Evolutionary conservation across 1,139 yeast species (phyloP), one percentile per base, ranked within the genome.

Genomic region (Yamadazyma triangularis): DNA sequence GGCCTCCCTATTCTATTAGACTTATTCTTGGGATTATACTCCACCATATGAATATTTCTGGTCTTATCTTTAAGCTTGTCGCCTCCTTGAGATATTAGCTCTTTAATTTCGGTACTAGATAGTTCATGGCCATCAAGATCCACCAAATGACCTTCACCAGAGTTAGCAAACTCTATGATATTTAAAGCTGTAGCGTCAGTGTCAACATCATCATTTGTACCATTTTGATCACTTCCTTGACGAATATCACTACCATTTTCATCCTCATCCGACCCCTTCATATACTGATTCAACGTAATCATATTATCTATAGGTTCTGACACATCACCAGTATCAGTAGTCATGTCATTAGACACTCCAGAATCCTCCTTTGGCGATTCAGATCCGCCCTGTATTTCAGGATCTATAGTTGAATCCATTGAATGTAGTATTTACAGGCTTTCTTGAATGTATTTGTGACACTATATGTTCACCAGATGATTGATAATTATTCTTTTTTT

Each of bases 271-370:
- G 21, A 22, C 13, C 23, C 33, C 11, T 41, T 31, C 25, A 72
- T 53, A 43, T 79, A 87, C 27, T 77, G 78, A 48, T 81, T 63
- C 48, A 86, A 86, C 2, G 71, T 71, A 20, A 36, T 30, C 20
- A 29, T 38, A 8, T 33, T 24, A 29, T 40, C 39, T 3, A 36
- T 22, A 14, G 31, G 24, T n/a, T n/a, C n/a, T n/a, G n/a, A n/a
- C n/a, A n/a, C n/a, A n/a, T 13, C 18, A 14, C 12, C 29, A 7
- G 25, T 12, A 13, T 15, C 18, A 9, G 27, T 24, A 24, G 11
- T 14, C 6, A 7, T 9, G 9, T 18, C 20, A 18, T 18, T 18
- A 18, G 6, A 7, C 8, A 9, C 8, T 18, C 9, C 9, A 18
- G 20, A 18, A 18, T 18, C 9, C 20, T 18, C 9, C 20, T 18